phyloP scores from a whole-genome alignment of 2,329 filamentous ascomycete species.

The Aspergillus aculeatinus region DNA sequence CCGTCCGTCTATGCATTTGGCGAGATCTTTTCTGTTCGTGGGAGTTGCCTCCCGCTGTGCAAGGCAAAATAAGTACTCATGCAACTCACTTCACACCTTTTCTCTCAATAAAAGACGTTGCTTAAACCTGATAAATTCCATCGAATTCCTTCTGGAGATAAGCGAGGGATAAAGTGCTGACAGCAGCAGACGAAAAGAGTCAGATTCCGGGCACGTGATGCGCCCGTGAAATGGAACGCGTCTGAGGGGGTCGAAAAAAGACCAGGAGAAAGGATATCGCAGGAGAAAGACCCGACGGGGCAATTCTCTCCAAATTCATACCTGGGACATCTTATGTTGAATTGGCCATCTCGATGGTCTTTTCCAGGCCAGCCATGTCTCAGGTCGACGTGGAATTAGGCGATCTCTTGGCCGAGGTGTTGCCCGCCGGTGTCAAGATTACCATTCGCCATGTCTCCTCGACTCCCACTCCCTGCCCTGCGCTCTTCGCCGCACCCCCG shows the following conservation, averaged over 20 bases:
- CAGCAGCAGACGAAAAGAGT: background rate
- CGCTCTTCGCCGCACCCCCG: constrained; percentile 78
- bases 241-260: constrained; percentile 6
- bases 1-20: background rate
- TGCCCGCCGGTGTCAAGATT: constrained; percentile 59
- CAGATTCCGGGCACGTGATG: constrained; percentile 16
- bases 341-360: background rate
- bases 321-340: constrained; percentile 1
- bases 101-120: background rate
- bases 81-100: background rate
- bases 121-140: background rate
- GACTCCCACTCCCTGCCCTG: constrained; percentile 68
- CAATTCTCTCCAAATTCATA: background rate
- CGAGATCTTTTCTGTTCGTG: background rate
- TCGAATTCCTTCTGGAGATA: background rate
- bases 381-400: constrained; percentile 38
- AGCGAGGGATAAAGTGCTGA: background rate
- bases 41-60: background rate
- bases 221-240: constrained; percentile 12
- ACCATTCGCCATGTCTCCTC: constrained; percentile 85
- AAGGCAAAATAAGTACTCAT: background rate
- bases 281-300: constrained; percentile 4
- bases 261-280: background rate
- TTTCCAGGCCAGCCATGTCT: constrained; percentile 18
- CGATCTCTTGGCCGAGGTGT: constrained; percentile 51